Evolutionary conservation across 352 stramenopile genomes (phyloP).

Genomic region (Peronospora belbahrii): DNA sequence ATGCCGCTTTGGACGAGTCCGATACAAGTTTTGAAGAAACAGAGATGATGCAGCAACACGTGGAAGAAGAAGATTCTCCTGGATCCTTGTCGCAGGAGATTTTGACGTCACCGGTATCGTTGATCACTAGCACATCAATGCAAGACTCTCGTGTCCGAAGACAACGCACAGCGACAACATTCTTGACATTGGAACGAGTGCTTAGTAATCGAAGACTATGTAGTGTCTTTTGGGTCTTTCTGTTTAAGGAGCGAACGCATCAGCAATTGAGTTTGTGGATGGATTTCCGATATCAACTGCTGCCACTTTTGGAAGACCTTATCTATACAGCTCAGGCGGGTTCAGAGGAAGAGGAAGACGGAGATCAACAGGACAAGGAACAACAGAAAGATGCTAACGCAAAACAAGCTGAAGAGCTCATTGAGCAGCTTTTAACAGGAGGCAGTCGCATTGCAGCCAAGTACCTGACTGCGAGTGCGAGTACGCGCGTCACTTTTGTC

Average conservation of each 20-base stretch:
- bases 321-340: constrained; percentile 35
- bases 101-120: constrained; percentile 10
- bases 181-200: constrained; percentile 67
- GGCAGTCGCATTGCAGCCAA: constrained; percentile 53
- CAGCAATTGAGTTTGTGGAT: constrained; percentile 80
- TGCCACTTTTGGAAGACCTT: constrained; percentile 56
- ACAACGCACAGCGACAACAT: constrained; percentile 31
- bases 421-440: constrained; percentile 56
- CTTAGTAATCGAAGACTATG: constrained; percentile 69
- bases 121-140: constrained; percentile 15
- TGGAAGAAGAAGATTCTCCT: constrained; percentile 15
- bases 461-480: constrained; percentile 46
- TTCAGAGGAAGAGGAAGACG: constrained; percentile 19
- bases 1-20: constrained; percentile 12
- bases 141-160: constrained; percentile 6
- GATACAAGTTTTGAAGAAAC: constrained; percentile 1
- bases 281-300: constrained; percentile 64
- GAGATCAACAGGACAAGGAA: constrained; percentile 20
- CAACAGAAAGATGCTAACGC: constrained; percentile 15
- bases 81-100: background rate
- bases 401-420: constrained; percentile 46
- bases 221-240: constrained; percentile 82
- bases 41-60: constrained; percentile 3
- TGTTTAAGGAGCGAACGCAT: constrained; percentile 81
- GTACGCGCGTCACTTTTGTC: constrained; percentile 59